Evolutionary conservation across 2,329 filamentous ascomycete genomes (phyloP), one percentile per base, ranked within the genome.

Genomic region (Ceratocystis ficicola): DNA sequence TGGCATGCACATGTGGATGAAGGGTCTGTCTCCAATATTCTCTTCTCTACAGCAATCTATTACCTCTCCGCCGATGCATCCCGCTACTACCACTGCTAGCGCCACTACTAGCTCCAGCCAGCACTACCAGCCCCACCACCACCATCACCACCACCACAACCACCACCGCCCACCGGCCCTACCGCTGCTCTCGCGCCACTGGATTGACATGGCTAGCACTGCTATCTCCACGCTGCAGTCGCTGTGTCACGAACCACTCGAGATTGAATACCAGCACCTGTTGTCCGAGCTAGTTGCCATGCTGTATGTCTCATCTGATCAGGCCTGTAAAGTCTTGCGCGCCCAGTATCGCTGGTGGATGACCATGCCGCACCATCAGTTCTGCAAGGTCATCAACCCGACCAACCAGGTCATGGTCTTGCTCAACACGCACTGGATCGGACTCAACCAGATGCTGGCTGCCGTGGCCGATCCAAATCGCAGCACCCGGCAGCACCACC

Each of bases 271-370:
- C 68, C 75, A 78, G 15, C 72, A 75, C 25, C 70, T 78, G 55
- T 71, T 84, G 1, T 64, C 76, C 30, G 75, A 75, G 0, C 80
- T 82, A 69, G 77, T 81, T 1, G 73, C 79, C 70, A 79, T 81
- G 48, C 78, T 84, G 41, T 77, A 79, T 50, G 77, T 77, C 28
- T 80, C 79, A 64, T 81, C 82, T 20, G 32, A 44, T 8, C 60
- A 63, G 36, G 81, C 80, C 17, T 83, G 82, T 70, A 74, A 77
- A 68, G 73, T 77, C n/a, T 76, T 83, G 64, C 75, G 75, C 52
- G 73, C 75, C 65, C 80, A 82, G 69, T 83, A 81, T 70, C 75
- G 71, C 3, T 84, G 81, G 81, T 83, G 81, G 81, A 83, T 83
- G 76, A 76, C 80, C 71, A 75, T 84, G 6, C 78, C 80, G 7